These are phyloP conservation scores for Lactifluus volemus DNA, from an alignment of 768 basidiomycete genomes.

Conservation along the genomic window DNA sequence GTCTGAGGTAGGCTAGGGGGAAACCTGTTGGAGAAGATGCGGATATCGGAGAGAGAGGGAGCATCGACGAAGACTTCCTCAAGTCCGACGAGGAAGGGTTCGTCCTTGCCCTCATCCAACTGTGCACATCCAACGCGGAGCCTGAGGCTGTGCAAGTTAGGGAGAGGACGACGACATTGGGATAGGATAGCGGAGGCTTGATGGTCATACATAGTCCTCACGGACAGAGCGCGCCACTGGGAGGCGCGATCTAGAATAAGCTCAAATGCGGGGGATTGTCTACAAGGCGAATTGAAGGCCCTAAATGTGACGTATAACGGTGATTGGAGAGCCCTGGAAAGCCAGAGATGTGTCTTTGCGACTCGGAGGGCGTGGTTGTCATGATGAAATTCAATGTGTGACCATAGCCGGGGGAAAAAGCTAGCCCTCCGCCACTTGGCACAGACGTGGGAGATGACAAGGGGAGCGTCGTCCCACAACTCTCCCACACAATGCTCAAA, in stretches of 20 bases:
- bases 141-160: slow-evolving; percentile 30
- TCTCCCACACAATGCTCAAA: slow-evolving; percentile 43
- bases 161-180: slow-evolving; percentile 29
- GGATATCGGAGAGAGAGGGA: slow-evolving; percentile 25
- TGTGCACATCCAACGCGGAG: neutral
- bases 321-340: slow-evolving; percentile 36
- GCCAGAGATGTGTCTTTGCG: slow-evolving; percentile 41
- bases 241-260: slow-evolving; percentile 32
- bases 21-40: slow-evolving; percentile 14
- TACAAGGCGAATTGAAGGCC: too few species aligned
- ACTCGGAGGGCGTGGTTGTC: slow-evolving; percentile 34
- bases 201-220: slow-evolving; percentile 32
- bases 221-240: slow-evolving; percentile 38
- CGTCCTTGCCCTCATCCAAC: too few species aligned
- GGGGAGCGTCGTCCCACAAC: slow-evolving; percentile 46
- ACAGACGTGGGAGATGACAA: slow-evolving; percentile 51
- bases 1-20: slow-evolving; percentile 11
- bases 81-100: neutral
- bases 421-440: slow-evolving; percentile 49
- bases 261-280: neutral
- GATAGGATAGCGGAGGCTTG: slow-evolving; percentile 35
- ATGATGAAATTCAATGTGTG: slow-evolving; percentile 40
- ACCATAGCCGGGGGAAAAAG: slow-evolving; percentile 47
- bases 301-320: slow-evolving; percentile 32
- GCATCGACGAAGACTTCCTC: slow-evolving; percentile 27